A percentile compares a stretch with the other conserved stretches of the same genome.
Conservation (phyloP, 164 flowering plant genomes). For the Chimonanthus salicifolius region DNA sequence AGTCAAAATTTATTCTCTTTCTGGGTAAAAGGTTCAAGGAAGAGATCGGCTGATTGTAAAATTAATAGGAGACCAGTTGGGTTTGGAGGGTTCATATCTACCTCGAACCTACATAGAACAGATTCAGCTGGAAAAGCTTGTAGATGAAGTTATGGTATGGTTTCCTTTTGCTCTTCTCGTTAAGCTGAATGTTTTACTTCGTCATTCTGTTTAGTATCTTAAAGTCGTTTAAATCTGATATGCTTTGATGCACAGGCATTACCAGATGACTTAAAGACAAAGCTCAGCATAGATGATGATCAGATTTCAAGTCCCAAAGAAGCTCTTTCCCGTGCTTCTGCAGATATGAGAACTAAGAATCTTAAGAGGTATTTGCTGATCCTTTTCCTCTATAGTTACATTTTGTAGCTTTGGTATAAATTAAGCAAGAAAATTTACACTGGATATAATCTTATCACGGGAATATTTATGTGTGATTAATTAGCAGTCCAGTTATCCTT, state of each 20-base stretch:
- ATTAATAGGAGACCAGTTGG: conserved; percentile 66
- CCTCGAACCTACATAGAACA: conserved; percentile 97
- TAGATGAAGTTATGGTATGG: conserved; percentile 92
- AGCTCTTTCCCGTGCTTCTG: conserved; percentile 68
- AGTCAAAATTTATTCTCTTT: conserved; percentile 9
- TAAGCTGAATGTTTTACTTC: conserved; percentile 4
- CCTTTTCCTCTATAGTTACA: neutral
- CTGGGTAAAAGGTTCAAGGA: conserved; percentile 77
- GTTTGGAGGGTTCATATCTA: conserved; percentile 76
- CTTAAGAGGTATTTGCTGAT: conserved; percentile 44
- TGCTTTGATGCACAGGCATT: conserved; percentile 42
- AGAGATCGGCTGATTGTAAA: conserved; percentile 64
- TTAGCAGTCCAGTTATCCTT: no score
- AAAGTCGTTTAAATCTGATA: neutral
- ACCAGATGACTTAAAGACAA: conserved; percentile 90
- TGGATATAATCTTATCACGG: no score
- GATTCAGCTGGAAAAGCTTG: conserved; percentile 93
- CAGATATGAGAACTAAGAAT: conserved; percentile 54
- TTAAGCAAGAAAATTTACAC: no score
- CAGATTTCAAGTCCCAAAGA: conserved; percentile 75
- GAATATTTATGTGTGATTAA: no score
- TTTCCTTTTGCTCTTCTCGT: conserved; percentile 8
- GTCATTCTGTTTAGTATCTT: conserved; percentile 2
- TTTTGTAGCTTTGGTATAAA: no score
- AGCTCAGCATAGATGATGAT: conserved; percentile 91